Evolutionary conservation across 225 moss, liverwort and hornwort species (phyloP).

Genomic region (Anthoceros angustus): DNA sequence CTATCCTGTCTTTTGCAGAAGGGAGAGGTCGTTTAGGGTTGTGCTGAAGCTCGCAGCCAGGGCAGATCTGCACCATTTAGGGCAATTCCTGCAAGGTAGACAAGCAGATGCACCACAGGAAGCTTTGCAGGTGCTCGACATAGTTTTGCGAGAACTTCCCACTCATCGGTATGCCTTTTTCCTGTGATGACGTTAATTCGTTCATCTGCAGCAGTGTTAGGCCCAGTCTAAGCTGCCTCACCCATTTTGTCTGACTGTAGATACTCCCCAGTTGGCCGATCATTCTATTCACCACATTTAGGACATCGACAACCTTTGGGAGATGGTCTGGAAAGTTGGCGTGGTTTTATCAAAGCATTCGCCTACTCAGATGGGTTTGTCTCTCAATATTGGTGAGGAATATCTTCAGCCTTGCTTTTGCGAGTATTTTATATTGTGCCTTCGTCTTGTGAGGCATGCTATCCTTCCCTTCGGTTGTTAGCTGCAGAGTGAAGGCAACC

Average conservation of each 20-base stretch:
- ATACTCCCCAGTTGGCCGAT: constrained; percentile 90
- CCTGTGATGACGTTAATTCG: no score
- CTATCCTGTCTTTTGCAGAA: constrained; percentile 20
- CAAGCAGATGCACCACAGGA: constrained; percentile 98
- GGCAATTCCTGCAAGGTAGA: constrained; percentile 73
- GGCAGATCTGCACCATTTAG: constrained; percentile 86
- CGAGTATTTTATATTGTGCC: no score
- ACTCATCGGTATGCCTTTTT: constrained; percentile 18
- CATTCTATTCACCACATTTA: constrained; percentile 85
- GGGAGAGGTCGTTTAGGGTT: constrained; percentile 75
- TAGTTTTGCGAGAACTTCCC: constrained; percentile 79
- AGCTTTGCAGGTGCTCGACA: constrained; percentile 90
- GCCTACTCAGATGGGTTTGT: constrained; percentile 98
- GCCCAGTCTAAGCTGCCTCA: neutral
- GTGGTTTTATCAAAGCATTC: constrained; percentile 97
- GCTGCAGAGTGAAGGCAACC: neutral
- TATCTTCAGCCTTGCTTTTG: neutral
- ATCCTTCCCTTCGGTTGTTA: neutral
- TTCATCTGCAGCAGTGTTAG: no score
- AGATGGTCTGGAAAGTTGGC: constrained; percentile 95
- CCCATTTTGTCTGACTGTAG: constrained; percentile 12
- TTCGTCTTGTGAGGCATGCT: neutral
- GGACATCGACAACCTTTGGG: constrained; percentile 73
- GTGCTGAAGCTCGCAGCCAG: constrained; percentile 90
- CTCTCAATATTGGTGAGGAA: constrained; percentile 71